Evolutionary conservation across 768 basidiomycete genomes (phyloP).

Genomic region (Phylloporus scabripes): DNA sequence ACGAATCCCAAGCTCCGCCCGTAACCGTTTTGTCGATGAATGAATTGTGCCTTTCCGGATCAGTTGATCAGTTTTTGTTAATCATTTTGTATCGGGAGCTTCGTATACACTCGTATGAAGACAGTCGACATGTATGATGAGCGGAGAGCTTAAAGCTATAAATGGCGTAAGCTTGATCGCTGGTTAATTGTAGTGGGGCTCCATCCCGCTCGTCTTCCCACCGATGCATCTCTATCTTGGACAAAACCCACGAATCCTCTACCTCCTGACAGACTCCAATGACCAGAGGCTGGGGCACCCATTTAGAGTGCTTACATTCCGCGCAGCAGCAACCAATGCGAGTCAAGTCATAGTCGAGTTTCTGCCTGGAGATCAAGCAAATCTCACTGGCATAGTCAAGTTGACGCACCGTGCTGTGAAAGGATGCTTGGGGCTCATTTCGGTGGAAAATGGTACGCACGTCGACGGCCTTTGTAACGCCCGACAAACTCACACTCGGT

Average conservation of each 20-base stretch:
- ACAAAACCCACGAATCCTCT: slow-evolving; percentile 63
- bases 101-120: neutral
- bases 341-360: slow-evolving; percentile 84
- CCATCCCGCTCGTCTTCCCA: neutral
- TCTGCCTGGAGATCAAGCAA: slow-evolving; percentile 64
- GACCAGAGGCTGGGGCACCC: slow-evolving; percentile 62
- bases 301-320: slow-evolving; percentile 63
- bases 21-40: slow-evolving; percentile 8
- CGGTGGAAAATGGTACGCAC: slow-evolving; percentile 58
- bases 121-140: neutral
- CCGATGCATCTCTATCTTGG: slow-evolving; percentile 71
- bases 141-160: neutral
- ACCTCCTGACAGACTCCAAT: slow-evolving; percentile 64
- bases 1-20: slow-evolving; percentile 9
- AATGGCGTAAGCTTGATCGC: neutral
- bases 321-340: slow-evolving; percentile 46
- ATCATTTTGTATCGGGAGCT: slow-evolving; percentile 2
- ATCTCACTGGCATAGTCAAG: slow-evolving; percentile 56
- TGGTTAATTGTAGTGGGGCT: neutral
- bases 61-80: neutral
- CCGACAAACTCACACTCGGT: slow-evolving; percentile 3
- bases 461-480: neutral
- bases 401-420: slow-evolving; percentile 70
- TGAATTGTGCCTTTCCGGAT: slow-evolving; percentile 1
- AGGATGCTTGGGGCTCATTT: slow-evolving; percentile 81